Evolutionary conservation across 2,329 filamentous ascomycete genomes (phyloP).

Genomic region (Aspergillus alliaceus): DNA sequence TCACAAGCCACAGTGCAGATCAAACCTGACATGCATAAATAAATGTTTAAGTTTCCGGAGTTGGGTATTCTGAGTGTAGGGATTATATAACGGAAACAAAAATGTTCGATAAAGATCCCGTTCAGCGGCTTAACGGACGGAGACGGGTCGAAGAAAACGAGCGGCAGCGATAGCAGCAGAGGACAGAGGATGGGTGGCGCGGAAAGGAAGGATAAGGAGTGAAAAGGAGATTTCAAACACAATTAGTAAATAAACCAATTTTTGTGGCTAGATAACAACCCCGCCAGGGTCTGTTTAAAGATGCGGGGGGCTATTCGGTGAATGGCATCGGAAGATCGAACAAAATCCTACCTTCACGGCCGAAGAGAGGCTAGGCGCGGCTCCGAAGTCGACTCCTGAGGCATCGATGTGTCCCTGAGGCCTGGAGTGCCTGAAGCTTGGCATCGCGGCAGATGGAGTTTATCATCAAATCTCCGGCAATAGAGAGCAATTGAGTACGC

Average conservation of each 20-base stretch:
- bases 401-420: not conserved
- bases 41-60: not conserved
- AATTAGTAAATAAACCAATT: not conserved
- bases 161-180: not conserved
- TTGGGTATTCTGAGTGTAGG: not conserved
- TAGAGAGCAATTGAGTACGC: not conserved
- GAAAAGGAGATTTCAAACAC: not conserved
- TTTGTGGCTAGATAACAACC: not conserved
- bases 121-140: no score
- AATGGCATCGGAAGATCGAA: not conserved
- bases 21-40: not conserved
- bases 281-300: not conserved
- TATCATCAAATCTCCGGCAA: not conserved
- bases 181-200: not conserved
- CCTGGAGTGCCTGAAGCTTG: constrained; percentile 9
- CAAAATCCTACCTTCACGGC: not conserved
- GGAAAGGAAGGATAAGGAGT: not conserved
- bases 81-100: not conserved
- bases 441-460: constrained; percentile 5
- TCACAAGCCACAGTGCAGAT: not conserved
- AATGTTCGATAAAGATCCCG: not conserved
- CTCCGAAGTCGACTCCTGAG: not conserved
- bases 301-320: not conserved
- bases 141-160: not conserved
- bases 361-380: not conserved